Base-by-base conservation (phyloP, 1,139 yeast species). In the Lodderomyces orthopsilosis region DNA sequence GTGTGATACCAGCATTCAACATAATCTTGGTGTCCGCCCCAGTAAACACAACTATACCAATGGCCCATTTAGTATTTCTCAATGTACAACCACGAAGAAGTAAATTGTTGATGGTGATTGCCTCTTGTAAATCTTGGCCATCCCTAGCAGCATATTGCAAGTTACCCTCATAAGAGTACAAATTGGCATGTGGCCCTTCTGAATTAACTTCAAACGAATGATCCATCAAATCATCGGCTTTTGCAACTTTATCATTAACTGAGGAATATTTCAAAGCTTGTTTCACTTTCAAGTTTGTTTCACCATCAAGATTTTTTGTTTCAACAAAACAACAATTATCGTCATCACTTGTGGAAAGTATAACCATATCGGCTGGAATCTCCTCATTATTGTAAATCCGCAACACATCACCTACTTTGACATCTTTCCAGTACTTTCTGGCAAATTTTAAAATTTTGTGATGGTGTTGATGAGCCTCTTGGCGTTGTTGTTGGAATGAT, bases 261-360 rank as follows among this genome's bases (percentile, higher is more conserved):
- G 63, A 59, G 13, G 71, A 70, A 51, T 71, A 75, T 45, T 73
- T 67, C 47, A 79, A 55, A 2, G 81, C 70, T 47, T 68, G 74
- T 53, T 74, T 75, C n/a, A 70, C 75, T 56, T 78, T 79, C 52
- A 79, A 64, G 52, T 79, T 79, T 2, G 83, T 79, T 59, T 79
- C 84, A 56, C 84, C 84, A 58, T 79, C 84, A 43, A 79, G 62
- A 53, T 79, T 79, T 52, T 78, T 79, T 1, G 84, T 79, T 55
- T 79, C 84, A 14, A 78, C 77, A 50, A 70, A 77, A 59, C 83
- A 77, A 41, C 75, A 67, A 51, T 73, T 74, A 53, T 77, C 81
- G 15, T 68, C 74, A 50, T 76, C 81, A 51, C 79, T 71, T 1
- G 83, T 72, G 13, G 80, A 63, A 13, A 79, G 61, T 19, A 79